phyloP scores from a whole-genome alignment of 495 filamentous ascomycete genomes.

The Alectoria sarmentosa region DNA sequence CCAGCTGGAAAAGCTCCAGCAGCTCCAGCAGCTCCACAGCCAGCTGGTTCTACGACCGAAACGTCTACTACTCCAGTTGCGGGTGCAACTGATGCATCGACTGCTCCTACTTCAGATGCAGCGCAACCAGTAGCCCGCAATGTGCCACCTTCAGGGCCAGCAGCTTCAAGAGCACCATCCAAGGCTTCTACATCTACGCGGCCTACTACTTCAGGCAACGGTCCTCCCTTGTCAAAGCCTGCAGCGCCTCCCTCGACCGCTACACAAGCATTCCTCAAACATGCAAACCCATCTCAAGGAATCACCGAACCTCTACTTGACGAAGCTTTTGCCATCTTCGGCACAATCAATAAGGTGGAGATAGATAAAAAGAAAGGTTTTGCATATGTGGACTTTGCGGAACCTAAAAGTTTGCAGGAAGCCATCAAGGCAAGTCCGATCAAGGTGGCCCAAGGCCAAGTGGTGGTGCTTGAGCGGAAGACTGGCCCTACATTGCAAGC shows the following conservation, averaged over 20 bases:
- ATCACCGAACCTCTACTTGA: slow-evolving; percentile 74
- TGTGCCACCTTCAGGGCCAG: slow-evolving; percentile 31
- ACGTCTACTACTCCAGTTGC: not conserved
- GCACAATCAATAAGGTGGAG: slow-evolving; percentile 66
- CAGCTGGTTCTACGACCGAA: slow-evolving; percentile 5
- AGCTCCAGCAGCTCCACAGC: slow-evolving; percentile 15
- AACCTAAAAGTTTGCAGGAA: slow-evolving; percentile 59
- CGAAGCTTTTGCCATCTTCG: slow-evolving; percentile 62
- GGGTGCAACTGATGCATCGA: slow-evolving; percentile 6
- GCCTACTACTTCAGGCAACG: slow-evolving; percentile 21
- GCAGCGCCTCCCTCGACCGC: slow-evolving; percentile 43
- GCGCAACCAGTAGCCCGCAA: slow-evolving; percentile 19
- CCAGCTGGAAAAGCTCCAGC: slow-evolving; percentile 29
- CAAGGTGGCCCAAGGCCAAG: slow-evolving; percentile 71
- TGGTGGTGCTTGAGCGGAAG: slow-evolving; percentile 80
- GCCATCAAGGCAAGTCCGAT: slow-evolving; percentile 78
- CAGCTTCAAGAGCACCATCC: slow-evolving; percentile 29
- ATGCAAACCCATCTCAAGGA: slow-evolving; percentile 85
- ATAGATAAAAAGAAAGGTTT: slow-evolving; percentile 92
- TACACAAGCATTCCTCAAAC: slow-evolving; percentile 85
- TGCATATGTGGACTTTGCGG: slow-evolving; percentile 79
- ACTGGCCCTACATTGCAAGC: slow-evolving; percentile 30
- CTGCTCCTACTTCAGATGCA: slow-evolving; percentile 2
- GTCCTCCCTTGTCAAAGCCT: slow-evolving; percentile 18
- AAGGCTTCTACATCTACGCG: slow-evolving; percentile 34